Evolutionary conservation across 2,329 filamentous ascomycete species (phyloP).

Genomic region (Neofusicoccum kwambonambiense): DNA sequence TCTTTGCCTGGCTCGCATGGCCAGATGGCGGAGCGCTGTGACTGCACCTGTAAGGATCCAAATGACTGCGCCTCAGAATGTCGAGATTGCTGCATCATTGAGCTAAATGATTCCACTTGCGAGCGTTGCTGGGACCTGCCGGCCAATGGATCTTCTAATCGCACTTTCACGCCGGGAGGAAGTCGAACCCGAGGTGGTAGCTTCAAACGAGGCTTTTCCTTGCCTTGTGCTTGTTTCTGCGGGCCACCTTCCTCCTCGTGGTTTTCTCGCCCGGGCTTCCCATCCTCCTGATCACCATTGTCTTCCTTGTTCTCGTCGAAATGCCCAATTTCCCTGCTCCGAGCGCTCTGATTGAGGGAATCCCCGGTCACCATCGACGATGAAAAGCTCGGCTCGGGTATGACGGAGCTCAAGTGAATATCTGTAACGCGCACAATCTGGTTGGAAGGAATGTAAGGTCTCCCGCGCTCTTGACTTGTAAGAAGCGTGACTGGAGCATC

Average conservation of each 20-base stretch:
- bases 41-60: not conserved
- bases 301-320: not conserved
- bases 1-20: not conserved
- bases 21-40: not conserved
- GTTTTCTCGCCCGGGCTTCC: no score
- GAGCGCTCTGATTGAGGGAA: no score
- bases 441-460: conserved; percentile 34
- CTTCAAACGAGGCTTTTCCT: not conserved
- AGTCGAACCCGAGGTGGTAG: not conserved
- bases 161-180: not conserved
- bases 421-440: conserved; percentile 57
- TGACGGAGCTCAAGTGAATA: conserved; percentile 55
- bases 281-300: not conserved
- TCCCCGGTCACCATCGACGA: not conserved
- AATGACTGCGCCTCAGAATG: not conserved
- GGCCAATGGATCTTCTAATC: not conserved
- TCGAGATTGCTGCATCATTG: not conserved
- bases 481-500: not conserved
- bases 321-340: no score
- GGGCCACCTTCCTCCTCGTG: not conserved
- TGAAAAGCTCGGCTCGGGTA: not conserved
- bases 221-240: no score
- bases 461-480: conserved; percentile 45
- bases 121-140: not conserved
- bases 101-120: not conserved